Evolutionary conservation across 1,284 basidiomycete species (phyloP), one percentile per base, ranked within the genome.

Genomic region (Singerocomus inundabilis): DNA sequence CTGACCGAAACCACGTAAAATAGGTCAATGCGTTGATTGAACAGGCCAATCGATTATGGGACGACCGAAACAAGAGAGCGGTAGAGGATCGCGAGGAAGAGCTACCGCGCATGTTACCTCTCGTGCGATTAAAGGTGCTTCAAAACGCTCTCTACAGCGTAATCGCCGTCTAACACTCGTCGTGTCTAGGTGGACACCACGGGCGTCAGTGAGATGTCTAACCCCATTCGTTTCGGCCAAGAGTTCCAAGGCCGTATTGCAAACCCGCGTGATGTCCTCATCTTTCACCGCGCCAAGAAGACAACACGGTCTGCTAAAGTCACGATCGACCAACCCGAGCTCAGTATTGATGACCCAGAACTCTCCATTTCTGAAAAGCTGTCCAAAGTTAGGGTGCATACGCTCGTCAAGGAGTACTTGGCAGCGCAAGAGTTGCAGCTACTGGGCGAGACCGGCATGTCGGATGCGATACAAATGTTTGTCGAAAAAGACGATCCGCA

Each of bases 201-300:
- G 0, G 88, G 88, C 44, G 88, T 87, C 6, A 85, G 84, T 50
- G 90, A 92, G 58, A 92, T 93, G 73, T 91, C 89, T 41, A 99
- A 99, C 68, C 92, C 95, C 12, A 89, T 96, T 44, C 88, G 96
- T 8, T 98, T 99, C 66, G 96, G 97, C 1, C 94, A 97, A 68
- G 93, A 97, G 66, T 98, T 97, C 69, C 81, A 87, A 52, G 93
- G 91, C 2, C 82, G 81, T 21, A 82, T 99, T 13, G 97, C 96
- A 10, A 99, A 99, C 65, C 95, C 96, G 6, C 83, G 91, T 34
- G 95, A 98, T 62, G 81, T 96, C 26, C 81, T 99, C 28, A 79
- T 93, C 40, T 98, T 98, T 71, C 88, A 95, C 66, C 84, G 91
- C 16, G 80, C 86, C 40, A 95, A 91, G 69, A 88, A 86, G 62